Percentiles rank a stretch among this genome's conserved stretches.
phyloP scores from a whole-genome alignment of 305 asterid genomes.

The Rubia peregrina region DNA sequence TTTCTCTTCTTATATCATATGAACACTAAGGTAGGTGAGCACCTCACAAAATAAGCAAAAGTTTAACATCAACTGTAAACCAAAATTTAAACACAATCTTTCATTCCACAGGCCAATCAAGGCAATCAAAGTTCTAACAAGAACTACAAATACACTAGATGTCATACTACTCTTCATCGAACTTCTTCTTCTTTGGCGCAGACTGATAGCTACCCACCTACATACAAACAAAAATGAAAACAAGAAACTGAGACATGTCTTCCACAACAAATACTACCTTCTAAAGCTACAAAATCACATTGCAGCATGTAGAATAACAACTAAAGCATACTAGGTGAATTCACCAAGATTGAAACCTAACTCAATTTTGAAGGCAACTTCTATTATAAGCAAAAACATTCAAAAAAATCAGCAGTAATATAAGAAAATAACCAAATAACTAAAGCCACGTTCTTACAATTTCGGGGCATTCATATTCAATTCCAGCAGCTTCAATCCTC shows the following conservation, averaged over 20 bases:
- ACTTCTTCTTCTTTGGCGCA: constrained; percentile 40
- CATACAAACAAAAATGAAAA: background rate
- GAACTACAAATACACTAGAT: background rate
- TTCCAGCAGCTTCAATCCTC: constrained; percentile 80
- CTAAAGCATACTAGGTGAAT: background rate
- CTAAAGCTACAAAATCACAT: background rate
- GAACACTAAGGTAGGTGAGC: too few relatives aligned
- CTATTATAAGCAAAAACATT: background rate
- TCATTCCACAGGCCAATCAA: constrained; percentile 2
- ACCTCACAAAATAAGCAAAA: background rate
- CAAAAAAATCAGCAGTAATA: background rate
- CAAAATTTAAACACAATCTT: background rate
- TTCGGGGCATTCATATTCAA: constrained; percentile 76
- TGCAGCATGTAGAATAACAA: background rate
- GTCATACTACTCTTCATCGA: constrained; percentile 22
- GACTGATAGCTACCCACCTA: constrained; percentile 34
- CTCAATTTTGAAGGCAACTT: background rate
- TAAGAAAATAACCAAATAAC: too few relatives aligned
- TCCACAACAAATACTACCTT: background rate
- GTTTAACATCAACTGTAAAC: background rate
- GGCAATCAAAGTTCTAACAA: background rate
- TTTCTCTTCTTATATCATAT: too few relatives aligned
- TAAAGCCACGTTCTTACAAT: constrained; percentile 40
- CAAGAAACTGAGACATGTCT: background rate
- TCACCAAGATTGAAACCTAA: background rate